Evolutionary conservation across 192 early-diverging fungal genomes (phyloP).

Genomic region (Coemansia sp.): DNA sequence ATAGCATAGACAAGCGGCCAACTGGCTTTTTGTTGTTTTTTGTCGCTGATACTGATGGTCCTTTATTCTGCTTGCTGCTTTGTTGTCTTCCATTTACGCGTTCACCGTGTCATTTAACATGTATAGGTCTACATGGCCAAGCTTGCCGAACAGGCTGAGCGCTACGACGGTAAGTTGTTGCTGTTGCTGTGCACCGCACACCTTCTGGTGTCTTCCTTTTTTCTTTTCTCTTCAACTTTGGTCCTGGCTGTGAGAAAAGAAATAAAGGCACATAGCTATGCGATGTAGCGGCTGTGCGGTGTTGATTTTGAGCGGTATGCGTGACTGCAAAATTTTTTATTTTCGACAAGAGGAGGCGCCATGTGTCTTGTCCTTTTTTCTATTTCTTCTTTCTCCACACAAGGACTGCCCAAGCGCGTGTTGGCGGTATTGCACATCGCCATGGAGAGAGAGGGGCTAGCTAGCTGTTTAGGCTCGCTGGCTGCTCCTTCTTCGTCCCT

Average conservation of each 20-base stretch:
- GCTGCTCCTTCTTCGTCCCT: no score
- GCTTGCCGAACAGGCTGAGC: slow-evolving; percentile 97
- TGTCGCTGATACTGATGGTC: no score
- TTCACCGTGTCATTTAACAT: neutral
- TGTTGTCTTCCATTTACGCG: neutral
- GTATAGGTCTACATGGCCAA: slow-evolving; percentile 91
- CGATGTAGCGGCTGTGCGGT: no score
- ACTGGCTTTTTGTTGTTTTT: neutral
- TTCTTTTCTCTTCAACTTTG: no score
- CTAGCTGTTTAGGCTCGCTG: no score
- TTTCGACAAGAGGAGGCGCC: neutral
- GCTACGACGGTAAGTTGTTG: slow-evolving; percentile 88
- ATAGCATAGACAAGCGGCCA: neutral
- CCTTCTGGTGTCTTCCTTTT: neutral
- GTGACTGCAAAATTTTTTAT: neutral
- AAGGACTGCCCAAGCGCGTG: neutral
- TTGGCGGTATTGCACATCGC: no score
- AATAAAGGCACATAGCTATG: no score
- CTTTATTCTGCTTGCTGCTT: neutral
- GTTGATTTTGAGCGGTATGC: neutral
- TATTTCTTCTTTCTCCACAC: neutral
- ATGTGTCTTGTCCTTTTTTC: no score
- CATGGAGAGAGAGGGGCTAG: no score
- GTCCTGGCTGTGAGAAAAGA: no score
- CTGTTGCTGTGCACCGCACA: neutral